Base-by-base conservation (phyloP, 352 stramenopile species). In the Globisporangium alternatum region DNA sequence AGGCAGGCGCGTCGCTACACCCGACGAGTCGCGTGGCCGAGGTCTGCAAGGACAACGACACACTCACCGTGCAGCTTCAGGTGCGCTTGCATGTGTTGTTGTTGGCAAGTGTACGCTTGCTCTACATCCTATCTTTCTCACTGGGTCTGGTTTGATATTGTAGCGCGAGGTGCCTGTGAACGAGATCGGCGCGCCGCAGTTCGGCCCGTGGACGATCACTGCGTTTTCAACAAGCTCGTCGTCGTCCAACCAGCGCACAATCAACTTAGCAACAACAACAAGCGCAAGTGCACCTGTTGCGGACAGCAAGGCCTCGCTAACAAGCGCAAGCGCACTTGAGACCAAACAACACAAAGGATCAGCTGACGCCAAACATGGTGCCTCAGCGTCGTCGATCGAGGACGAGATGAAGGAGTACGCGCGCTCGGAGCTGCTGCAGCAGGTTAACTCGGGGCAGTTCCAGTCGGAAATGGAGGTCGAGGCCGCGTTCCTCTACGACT, bases 91-190 rank as follows among this genome's bases (percentile, higher is more conserved):
- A 13, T 48, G 8, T 13, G 28, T 55, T 28, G n/a, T 58, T 8
- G 25, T 22, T 39, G 12, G 9, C 28, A 6, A 5, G 2, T 55
- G 19, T 41, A 31, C 28, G 35, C 48, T 15, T 33, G 22, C 25
- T 21, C 13, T 21, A 37, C 8, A 9, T 12, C 28, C 17, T 19
- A 25, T 37, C 51, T 53, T 13, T 44, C 33, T 41, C 15, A 63
- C 41, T 54, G 33, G 25, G 0, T 13, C 62, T 19, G 41, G 19
- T 60, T 30, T 9, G 9, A 30, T 25, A 33, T 63, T 41, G 35
- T 15, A 95, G 78, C 85, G 91, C 76, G 78, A 90, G 67, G 82
- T 96, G 7, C 67, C 78, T 1, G 83, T 96, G 55, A 91, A 95
- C 58, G 81, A 92, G 54, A 91, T 96, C 48, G 87, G 87, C 21